phyloP scores from a whole-genome alignment of 495 filamentous ascomycete species.

The Neurospora sp. region DNA sequence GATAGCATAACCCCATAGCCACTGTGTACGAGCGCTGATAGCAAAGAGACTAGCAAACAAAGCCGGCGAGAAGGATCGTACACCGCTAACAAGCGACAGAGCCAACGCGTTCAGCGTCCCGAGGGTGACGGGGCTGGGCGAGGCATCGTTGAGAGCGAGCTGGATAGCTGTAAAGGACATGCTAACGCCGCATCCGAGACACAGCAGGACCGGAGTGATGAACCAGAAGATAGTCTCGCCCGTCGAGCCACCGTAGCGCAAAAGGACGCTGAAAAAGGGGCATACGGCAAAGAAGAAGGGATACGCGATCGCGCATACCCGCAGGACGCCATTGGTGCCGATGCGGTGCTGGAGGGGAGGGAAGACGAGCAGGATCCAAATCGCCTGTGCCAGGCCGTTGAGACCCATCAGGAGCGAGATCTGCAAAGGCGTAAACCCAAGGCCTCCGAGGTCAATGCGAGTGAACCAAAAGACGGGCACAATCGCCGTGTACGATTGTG shows the following conservation, averaged over 20 bases:
- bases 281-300: constrained; percentile 46
- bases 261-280: constrained; percentile 42
- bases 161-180: constrained; percentile 63
- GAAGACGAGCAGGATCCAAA: constrained; percentile 56
- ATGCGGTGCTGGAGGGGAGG: constrained; percentile 46
- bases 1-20: constrained; percentile 49
- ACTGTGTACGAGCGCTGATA: constrained; percentile 43
- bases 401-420: constrained; percentile 51
- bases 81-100: constrained; percentile 40
- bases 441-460: constrained; percentile 43
- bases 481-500: constrained; percentile 54
- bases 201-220: constrained; percentile 26
- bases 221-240: constrained; percentile 44
- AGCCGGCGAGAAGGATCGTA: constrained; percentile 50
- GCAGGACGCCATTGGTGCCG: constrained; percentile 51
- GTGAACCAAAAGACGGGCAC: constrained; percentile 56
- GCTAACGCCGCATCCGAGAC: constrained; percentile 46
- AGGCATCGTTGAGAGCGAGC: constrained; percentile 58
- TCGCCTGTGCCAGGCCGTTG: constrained; percentile 49
- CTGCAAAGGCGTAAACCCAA: constrained; percentile 45
- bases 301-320: constrained; percentile 41
- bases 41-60: constrained; percentile 54
- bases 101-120: constrained; percentile 58
- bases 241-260: constrained; percentile 24
- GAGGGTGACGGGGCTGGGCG: constrained; percentile 46